Evolutionary conservation across 768 basidiomycete species (phyloP), one percentile per base, ranked within the genome.

Genomic region (Pleurotus giganteus): DNA sequence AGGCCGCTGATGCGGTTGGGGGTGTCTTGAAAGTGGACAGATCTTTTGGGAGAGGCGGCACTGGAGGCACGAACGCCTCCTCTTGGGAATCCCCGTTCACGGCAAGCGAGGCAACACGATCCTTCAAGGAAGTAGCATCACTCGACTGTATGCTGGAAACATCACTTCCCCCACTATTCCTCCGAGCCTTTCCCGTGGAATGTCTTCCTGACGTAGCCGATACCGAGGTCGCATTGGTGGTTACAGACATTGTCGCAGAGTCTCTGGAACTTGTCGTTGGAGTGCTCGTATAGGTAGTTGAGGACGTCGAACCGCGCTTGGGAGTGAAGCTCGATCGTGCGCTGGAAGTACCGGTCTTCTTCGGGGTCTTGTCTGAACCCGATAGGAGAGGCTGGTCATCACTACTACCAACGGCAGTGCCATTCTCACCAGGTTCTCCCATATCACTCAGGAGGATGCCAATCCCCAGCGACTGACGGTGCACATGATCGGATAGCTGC

Each of bases 41-140:
- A 63, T 94, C 91, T 73, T 97, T 95, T 39, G 94, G 94, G 24
- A 97, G 74, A 32, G 94, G 94, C 31, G 94, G 94, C 3, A 96
- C 93, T 24, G 94, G 94, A 15, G 94, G 94, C n/a, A 97, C 94
- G 54, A 73, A 63, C 56, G 74, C 72, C 60, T 83, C 83, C 55
- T 90, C 88, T 39, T 72, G 68, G 39, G 71, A 69, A 58, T 93
- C 89, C 46, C 76, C 80, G 59, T 78, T 81, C 47, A 72, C 71
- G 43, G 80, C 82, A 53, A 86, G 75, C 21, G 77, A 82, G 49
- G 83, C 82, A 41, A 78, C 82, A 43, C 89, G 85, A 63, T 91
- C 90, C 59, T 85, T 88, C 58, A 84, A 71, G 47, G 76, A 76
- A 24, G 74, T 71, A 3, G 76, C 81, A 63, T 92, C 91, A 47